Base-by-base conservation (phyloP, 805 yeast species). In the Myxozyma neglecta region DNA sequence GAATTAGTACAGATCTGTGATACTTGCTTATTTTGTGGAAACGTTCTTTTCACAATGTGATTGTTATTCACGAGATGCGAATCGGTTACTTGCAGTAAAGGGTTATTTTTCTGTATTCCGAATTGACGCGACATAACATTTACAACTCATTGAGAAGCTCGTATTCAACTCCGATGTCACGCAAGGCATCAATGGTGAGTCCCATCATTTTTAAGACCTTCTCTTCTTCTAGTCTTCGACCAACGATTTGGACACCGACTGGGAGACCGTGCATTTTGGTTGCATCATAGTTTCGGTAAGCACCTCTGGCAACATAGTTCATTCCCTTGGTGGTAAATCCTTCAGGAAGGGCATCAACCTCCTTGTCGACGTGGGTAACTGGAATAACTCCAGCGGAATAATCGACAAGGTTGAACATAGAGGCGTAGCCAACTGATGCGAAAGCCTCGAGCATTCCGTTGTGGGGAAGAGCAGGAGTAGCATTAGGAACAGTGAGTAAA, bases 191-290 rank as follows among this genome's bases (percentile, higher is more conserved):
- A 48, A 77, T 75, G 18, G 80, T 72, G 2, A 75, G 69, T 60
- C 75, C 73, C 81, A 83, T 78, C 69, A 82, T 78, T 56, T 75
- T 76, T 46, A 85, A 69, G 4, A 79, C 82, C 70, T 84, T 85
- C 69, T 87, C 91, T 67, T 87, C 92, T 67, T 84, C 81, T 18
- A 79, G 76, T 56, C 83, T 78, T 60, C 78, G 77, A n/a, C 87
- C 84, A 3, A 86, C 83, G 36, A 87, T 74, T 72, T 87, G 90
- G n/a, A 87, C 74, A 18, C 85, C 83, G 13, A 84, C 85, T 0
- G 90, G 86, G 58, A 85, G 83, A 4, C 85, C 87, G 65, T 83
- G 79, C 71, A 80, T 76, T 63, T 80, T 80, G 55, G 74, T 79
- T 0, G 86, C 80, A 64, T 83, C 79, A 72, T 83, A 85, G 53